These are phyloP conservation scores for Citrus unshiu DNA, from an alignment of 345 rosid genomes.

Conservation along the genomic window DNA sequence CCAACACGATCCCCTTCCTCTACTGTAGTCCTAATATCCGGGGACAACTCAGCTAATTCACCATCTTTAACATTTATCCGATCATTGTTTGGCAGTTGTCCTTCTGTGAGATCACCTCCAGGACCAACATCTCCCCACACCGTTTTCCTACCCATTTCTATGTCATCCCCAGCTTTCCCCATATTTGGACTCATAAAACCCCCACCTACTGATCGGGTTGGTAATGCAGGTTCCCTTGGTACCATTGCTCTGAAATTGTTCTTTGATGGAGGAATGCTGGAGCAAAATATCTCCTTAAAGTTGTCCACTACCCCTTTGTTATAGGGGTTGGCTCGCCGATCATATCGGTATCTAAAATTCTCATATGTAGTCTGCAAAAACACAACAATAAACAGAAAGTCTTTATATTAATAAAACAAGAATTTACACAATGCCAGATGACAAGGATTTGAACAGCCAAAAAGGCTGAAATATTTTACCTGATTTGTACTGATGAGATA, in stretches of 20 bases:
- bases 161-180: conserved; percentile 86
- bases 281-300: conserved; percentile 71
- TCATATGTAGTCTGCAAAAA: conserved; percentile 84
- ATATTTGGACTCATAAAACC: conserved; percentile 96
- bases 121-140: conserved; percentile 86
- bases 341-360: conserved; percentile 91
- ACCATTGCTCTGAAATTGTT: conserved; percentile 74
- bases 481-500: conserved; percentile 97
- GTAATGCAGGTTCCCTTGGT: conserved; percentile 63
- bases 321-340: conserved; percentile 75
- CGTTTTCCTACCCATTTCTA: conserved; percentile 95
- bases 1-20: conserved; percentile 68
- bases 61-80: conserved; percentile 74
- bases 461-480: conserved; percentile 34
- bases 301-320: conserved; percentile 67
- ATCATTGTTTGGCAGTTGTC: conserved; percentile 51
- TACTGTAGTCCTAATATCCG: conserved; percentile 59
- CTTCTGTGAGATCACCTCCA: conserved; percentile 56
- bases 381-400: not conserved
- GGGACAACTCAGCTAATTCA: conserved; percentile 70
- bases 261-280: conserved; percentile 66
- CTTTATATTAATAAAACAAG: not conserved
- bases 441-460: not conserved
- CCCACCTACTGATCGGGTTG: conserved; percentile 56
- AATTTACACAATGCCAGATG: not conserved